phyloP scores from a whole-genome alignment of 208 protist genomes.

The Lotmaria passim region DNA sequence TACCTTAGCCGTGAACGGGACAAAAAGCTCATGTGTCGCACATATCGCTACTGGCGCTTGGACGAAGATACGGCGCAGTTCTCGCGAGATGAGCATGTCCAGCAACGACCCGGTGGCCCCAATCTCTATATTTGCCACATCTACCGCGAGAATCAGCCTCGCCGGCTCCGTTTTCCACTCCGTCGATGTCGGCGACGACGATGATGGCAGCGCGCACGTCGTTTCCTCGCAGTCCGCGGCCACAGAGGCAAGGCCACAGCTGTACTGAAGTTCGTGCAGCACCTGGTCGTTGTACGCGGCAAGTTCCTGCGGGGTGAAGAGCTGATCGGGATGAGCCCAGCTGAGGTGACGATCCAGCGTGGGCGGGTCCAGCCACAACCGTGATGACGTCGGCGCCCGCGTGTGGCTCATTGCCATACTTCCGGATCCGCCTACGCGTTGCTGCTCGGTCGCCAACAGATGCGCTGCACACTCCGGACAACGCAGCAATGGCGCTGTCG shows the following conservation, averaged over 20 bases:
- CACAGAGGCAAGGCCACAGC: slow-evolving; percentile 15
- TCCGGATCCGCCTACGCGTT: background rate
- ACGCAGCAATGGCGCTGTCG: slow-evolving; percentile 42
- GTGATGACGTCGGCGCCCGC: background rate
- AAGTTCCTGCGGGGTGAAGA: slow-evolving; percentile 51
- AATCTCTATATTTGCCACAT: slow-evolving; percentile 82
- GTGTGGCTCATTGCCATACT: background rate
- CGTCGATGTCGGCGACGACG: background rate
- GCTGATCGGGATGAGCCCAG: slow-evolving; percentile 59
- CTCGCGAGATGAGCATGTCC: slow-evolving; percentile 41
- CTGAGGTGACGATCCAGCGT: slow-evolving; percentile 69
- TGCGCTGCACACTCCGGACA: slow-evolving; percentile 41
- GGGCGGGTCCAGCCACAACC: slow-evolving; percentile 35
- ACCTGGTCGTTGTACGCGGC: slow-evolving; percentile 53
- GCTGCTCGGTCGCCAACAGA: background rate
- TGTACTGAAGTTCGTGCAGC: slow-evolving; percentile 33
- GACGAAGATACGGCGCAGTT: slow-evolving; percentile 43
- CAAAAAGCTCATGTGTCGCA: slow-evolving; percentile 76
- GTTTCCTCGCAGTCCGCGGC: no score
- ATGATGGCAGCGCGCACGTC: no score
- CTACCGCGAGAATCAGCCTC: slow-evolving; percentile 62
- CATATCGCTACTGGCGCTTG: slow-evolving; percentile 58
- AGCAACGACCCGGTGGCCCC: slow-evolving; percentile 35
- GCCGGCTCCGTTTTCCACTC: slow-evolving; percentile 22
- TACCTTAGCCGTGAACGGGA: slow-evolving; percentile 63